Conservation (phyloP, 768 basidiomycete species). For the Collybiopsis luxurians region DNA sequence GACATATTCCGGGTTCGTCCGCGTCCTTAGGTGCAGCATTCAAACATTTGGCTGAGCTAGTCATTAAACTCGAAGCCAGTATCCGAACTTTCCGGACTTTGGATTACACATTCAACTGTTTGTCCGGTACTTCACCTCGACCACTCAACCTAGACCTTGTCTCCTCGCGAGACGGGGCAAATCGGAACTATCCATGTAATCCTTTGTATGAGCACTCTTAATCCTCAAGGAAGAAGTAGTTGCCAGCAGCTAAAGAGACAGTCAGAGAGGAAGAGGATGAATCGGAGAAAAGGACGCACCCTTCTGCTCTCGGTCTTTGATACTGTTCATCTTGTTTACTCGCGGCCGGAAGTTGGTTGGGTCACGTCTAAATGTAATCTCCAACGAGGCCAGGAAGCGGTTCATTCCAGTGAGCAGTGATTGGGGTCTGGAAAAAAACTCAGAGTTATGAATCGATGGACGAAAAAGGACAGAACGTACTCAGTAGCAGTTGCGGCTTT, state of each 20-base stretch:
- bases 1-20: too few species aligned
- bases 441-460: not conserved
- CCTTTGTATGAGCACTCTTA: too few species aligned
- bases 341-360: constrained; percentile 91
- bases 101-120: not conserved
- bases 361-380: constrained; percentile 98
- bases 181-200: too few species aligned
- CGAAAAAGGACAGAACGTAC: constrained; percentile 42
- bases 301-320: constrained; percentile 90
- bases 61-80: too few species aligned
- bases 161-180: too few species aligned
- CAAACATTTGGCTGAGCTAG: too few species aligned
- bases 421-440: constrained; percentile 63
- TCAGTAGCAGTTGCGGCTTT: constrained; percentile 86
- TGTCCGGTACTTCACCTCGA: not conserved
- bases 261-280: constrained; percentile 3
- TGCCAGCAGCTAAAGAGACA: constrained; percentile 58
- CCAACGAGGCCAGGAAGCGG: constrained; percentile 90
- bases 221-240: constrained; percentile 93
- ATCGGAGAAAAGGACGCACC: constrained; percentile 36
- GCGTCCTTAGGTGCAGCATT: too few species aligned
- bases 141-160: not conserved
- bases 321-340: constrained; percentile 81
- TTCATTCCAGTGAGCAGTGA: constrained; percentile 97
- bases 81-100: not conserved